Evolutionary conservation across 139 green algal species (phyloP).

Genomic region (Coelastrella sp.): DNA sequence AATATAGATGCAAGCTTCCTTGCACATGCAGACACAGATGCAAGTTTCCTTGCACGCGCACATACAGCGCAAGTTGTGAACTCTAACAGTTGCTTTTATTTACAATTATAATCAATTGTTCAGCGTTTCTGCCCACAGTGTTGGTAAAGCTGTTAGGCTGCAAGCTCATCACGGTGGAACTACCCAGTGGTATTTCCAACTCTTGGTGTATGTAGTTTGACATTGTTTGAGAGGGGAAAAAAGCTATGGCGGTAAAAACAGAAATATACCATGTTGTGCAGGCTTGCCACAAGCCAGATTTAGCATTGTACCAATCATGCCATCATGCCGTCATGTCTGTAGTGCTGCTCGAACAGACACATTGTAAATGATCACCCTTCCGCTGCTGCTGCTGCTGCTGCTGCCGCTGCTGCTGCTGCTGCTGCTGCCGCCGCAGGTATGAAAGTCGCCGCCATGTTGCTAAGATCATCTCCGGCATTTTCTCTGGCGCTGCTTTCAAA

Average conservation of each 20-base stretch:
- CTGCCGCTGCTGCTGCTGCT: not conserved
- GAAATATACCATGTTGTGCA: too few relatives aligned
- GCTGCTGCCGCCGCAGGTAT: not conserved
- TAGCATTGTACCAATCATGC: too few relatives aligned
- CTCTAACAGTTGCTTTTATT: not conserved
- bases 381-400: not conserved
- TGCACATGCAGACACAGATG: not conserved
- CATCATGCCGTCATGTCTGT: too few relatives aligned
- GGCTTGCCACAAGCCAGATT: too few relatives aligned
- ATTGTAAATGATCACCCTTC: not conserved
- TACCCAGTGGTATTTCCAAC: too few relatives aligned
- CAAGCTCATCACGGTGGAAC: too few relatives aligned
- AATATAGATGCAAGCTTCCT: not conserved
- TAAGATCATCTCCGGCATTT: conserved; percentile 41
- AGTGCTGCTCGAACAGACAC: not conserved
- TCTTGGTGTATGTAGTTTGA: too few relatives aligned
- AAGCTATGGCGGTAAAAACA: too few relatives aligned
- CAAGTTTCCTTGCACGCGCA: not conserved
- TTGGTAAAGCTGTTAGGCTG: too few relatives aligned
- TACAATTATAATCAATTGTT: not conserved
- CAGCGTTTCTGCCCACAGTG: not conserved
- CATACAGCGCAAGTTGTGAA: too few relatives aligned
- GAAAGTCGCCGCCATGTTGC: conserved; percentile 65
- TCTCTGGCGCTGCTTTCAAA: conserved; percentile 12
- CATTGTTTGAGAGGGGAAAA: too few relatives aligned